Evolutionary conservation across 305 asterid genomes (phyloP).

Genomic region (Salvia sclarea): DNA sequence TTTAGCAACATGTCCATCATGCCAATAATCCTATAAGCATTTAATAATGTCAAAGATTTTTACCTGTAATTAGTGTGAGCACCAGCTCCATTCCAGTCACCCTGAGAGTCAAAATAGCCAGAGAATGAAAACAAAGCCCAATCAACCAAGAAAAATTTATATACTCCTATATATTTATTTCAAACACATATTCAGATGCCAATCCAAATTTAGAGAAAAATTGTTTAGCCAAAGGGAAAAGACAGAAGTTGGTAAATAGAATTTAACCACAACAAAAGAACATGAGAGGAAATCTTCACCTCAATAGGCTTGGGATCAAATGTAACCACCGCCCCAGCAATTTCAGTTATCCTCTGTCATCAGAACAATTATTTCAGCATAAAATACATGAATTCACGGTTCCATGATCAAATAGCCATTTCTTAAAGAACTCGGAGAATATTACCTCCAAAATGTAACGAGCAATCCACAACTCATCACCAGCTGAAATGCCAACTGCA

Average conservation of each 20-base stretch:
- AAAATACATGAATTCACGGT: neutral
- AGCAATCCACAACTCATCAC: constrained; percentile 86
- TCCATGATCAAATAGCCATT: neutral
- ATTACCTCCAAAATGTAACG: constrained; percentile 89
- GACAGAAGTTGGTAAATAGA: neutral
- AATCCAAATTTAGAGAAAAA: neutral
- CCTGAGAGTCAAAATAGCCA: constrained; percentile 39
- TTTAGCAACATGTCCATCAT: neutral
- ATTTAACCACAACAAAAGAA: neutral
- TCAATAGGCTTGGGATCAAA: constrained; percentile 91
- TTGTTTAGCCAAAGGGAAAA: neutral
- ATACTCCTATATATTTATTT: neutral
- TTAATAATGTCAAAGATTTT: neutral
- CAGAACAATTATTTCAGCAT: constrained; percentile 15
- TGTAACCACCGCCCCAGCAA: constrained; percentile 81
- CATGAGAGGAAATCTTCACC: constrained; percentile 36
- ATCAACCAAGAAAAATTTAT: neutral
- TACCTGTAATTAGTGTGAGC: constrained; percentile 93
- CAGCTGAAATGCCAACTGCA: constrained; percentile 77
- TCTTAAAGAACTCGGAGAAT: neutral
- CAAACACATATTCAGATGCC: neutral
- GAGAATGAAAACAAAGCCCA: neutral
- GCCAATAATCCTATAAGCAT: neutral
- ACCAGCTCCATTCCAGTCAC: constrained; percentile 96
- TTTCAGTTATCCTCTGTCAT: constrained; percentile 86